A percentile compares a stretch with the other conserved stretches of the same genome.
Conservation (phyloP, 2,329 filamentous ascomycete genomes). For the Xylaria sp. region DNA sequence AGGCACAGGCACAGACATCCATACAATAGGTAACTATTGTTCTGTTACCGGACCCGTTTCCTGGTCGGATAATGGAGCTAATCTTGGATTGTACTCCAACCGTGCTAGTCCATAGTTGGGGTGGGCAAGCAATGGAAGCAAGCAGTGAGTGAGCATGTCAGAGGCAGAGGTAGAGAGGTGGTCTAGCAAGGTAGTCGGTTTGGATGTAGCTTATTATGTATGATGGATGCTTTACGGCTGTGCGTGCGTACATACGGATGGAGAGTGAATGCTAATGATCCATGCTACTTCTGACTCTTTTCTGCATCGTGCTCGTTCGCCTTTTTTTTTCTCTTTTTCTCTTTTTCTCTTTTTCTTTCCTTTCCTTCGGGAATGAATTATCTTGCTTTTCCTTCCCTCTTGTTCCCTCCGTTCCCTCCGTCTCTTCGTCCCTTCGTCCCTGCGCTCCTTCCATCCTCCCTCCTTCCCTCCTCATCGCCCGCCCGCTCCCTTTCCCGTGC, state of each 20-base stretch:
- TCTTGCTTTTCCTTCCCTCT: not conserved
- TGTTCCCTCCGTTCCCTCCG: constrained; percentile 4
- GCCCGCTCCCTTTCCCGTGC: not conserved
- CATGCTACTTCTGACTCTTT: not conserved
- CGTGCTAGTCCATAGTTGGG: too few species aligned
- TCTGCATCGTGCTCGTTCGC: not conserved
- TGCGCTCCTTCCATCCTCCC: not conserved
- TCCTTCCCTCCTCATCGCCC: not conserved
- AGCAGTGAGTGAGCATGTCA: too few species aligned
- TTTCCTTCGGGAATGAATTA: too few species aligned
- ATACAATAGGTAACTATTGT: too few species aligned
- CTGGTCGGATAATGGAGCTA: too few species aligned
- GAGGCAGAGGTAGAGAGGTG: not conserved
- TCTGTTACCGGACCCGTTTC: too few species aligned
- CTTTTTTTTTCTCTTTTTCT: not conserved
- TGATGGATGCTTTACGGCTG: too few species aligned
- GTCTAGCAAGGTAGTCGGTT: not conserved
- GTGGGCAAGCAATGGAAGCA: too few species aligned
- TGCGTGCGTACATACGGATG: too few species aligned
- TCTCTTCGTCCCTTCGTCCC: constrained; percentile 3
- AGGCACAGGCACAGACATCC: too few species aligned
- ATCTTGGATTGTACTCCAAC: too few species aligned
- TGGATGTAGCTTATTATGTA: not conserved
- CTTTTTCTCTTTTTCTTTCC: not conserved
- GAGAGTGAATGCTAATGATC: not conserved